Conservation (phyloP, 2,329 filamentous ascomycete species). For the Emergomyces orientalis region DNA sequence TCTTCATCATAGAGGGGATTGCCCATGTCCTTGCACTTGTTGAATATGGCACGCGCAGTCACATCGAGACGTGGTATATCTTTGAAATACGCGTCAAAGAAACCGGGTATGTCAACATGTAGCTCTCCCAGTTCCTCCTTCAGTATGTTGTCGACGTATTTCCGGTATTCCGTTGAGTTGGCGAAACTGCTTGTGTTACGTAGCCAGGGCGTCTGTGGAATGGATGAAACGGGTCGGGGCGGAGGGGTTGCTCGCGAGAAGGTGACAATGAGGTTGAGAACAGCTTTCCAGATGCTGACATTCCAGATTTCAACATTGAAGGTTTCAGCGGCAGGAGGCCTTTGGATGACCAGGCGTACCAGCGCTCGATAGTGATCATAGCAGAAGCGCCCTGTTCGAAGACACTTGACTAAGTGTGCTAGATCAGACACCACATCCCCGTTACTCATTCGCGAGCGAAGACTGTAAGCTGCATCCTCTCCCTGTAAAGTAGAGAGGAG, state of each 20-base stretch:
- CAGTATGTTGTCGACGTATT: neutral
- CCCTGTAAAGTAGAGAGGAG: too few relatives aligned
- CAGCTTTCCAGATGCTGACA: neutral
- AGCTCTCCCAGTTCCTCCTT: neutral
- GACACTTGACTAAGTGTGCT: neutral
- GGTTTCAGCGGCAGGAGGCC: neutral
- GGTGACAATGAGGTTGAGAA: neutral
- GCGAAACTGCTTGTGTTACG: neutral
- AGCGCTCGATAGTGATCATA: neutral
- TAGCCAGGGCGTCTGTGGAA: neutral
- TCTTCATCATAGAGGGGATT: neutral
- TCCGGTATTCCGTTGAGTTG: neutral
- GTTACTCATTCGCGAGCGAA: too few relatives aligned
- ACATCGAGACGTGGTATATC: neutral
- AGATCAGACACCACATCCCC: too few relatives aligned
- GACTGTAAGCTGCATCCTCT: too few relatives aligned
- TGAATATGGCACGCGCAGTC: neutral
- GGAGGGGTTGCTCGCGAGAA: neutral
- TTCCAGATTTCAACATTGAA: too few relatives aligned
- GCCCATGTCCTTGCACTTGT: neutral
- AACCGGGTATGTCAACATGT: neutral
- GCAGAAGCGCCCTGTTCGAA: neutral
- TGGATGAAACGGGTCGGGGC: neutral
- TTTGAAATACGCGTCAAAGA: neutral
- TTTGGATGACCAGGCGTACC: neutral